phyloP scores from a whole-genome alignment of 1,284 basidiomycete species.

The Acaromyces ingoldii region DNA sequence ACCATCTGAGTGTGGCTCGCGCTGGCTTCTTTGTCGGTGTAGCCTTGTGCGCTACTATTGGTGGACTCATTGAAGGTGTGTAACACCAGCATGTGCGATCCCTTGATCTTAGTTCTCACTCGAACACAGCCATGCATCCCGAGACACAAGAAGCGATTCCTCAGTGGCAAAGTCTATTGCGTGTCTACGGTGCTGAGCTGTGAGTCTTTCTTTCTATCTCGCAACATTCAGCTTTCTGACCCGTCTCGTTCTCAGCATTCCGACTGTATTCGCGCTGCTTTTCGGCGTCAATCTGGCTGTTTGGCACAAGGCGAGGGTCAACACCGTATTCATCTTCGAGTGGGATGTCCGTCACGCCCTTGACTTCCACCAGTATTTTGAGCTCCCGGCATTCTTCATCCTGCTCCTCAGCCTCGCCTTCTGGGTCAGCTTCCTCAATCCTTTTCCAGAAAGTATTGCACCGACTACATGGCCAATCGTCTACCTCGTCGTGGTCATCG shows the following conservation, averaged over 20 bases:
- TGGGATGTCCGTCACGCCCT: slow-evolving; percentile 66
- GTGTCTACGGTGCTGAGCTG: slow-evolving; percentile 65
- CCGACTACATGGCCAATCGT: slow-evolving; percentile 68
- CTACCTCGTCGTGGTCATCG: slow-evolving; percentile 67
- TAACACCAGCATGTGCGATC: too few relatives aligned
- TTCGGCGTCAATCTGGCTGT: slow-evolving; percentile 72
- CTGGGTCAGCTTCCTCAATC: slow-evolving; percentile 70
- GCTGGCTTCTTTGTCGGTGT: slow-evolving; percentile 72
- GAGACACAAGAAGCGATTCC: slow-evolving; percentile 62
- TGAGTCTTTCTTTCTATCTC: neutral
- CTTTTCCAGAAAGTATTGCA: slow-evolving; percentile 37
- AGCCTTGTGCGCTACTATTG: slow-evolving; percentile 67
- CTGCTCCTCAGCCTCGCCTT: slow-evolving; percentile 74
- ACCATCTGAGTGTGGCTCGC: slow-evolving; percentile 62
- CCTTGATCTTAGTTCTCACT: too few relatives aligned
- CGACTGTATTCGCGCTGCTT: slow-evolving; percentile 70
- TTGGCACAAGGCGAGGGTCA: slow-evolving; percentile 73
- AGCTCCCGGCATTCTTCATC: slow-evolving; percentile 76
- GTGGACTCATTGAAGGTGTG: slow-evolving; percentile 67
- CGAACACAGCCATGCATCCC: slow-evolving; percentile 62
- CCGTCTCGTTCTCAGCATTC: slow-evolving; percentile 54
- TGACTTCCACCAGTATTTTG: slow-evolving; percentile 73
- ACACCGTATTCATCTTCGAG: slow-evolving; percentile 81
- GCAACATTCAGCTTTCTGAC: neutral
- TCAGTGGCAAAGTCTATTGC: slow-evolving; percentile 69